A percentile compares a stretch with the other conserved stretches of the same genome.
Evolutionary conservation across 1,139 yeast genomes (phyloP).

Genomic region (Pichia kudriavzevii): DNA sequence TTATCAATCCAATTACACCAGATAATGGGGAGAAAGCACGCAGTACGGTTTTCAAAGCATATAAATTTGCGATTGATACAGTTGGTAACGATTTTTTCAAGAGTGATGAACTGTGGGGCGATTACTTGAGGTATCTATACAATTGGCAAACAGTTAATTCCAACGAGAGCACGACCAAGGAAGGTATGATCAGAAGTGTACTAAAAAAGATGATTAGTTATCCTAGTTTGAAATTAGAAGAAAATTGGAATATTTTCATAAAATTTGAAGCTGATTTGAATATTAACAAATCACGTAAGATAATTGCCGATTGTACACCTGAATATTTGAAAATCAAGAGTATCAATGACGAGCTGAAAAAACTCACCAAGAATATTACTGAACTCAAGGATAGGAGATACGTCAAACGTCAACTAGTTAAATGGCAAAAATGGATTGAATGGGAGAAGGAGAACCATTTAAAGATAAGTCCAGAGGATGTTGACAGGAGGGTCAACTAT

Average conservation of each 20-base stretch:
- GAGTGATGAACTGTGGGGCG: conserved; percentile 72
- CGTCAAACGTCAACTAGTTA: conserved; percentile 36
- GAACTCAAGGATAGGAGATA: conserved; percentile 16
- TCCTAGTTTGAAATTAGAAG: conserved; percentile 71
- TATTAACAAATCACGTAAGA: conserved; percentile 76
- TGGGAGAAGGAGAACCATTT: conserved; percentile 74
- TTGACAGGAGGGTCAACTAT: conserved; percentile 59
- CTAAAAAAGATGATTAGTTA: conserved; percentile 62
- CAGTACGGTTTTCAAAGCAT: conserved; percentile 69
- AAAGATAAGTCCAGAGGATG: conserved; percentile 42
- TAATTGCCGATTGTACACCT: conserved; percentile 74
- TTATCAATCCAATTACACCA: conserved; percentile 70
- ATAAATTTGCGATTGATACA: conserved; percentile 70
- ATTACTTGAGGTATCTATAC: conserved; percentile 72
- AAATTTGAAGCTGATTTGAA: conserved; percentile 64
- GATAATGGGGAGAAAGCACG: conserved; percentile 78
- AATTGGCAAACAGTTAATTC: conserved; percentile 71
- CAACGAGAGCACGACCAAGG: conserved; percentile 83
- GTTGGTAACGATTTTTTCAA: conserved; percentile 68
- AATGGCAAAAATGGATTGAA: conserved; percentile 71
- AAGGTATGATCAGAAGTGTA: conserved; percentile 67
- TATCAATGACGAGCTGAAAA: conserved; percentile 58
- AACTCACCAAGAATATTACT: conserved; percentile 29
- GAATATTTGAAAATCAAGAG: conserved; percentile 89
- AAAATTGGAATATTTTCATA: conserved; percentile 70